Base-by-base conservation (phyloP, 192 early-diverging fungal genomes). In the Coemansia sp. region DNA sequence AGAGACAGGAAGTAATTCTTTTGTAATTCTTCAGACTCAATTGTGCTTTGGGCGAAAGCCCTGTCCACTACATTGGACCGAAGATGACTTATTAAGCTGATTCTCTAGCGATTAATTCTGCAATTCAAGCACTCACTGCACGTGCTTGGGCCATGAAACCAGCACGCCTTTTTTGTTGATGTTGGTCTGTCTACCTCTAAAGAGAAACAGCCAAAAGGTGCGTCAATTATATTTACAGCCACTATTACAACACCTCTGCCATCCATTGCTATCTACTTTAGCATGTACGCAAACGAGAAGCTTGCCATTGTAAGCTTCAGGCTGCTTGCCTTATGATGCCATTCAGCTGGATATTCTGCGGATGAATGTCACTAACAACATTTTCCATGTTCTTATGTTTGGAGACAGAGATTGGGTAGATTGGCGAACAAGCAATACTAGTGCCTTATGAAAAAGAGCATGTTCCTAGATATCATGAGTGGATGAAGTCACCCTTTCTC, bases 401-500 rank as follows among this genome's bases (percentile, higher is more conserved):
- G 3, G n/a, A 4, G 7, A 2, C 27, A n/a, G 26, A 54, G 53
- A 30, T 31, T 14, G 27, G 52, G 22, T 82, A 89, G 87, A 73
- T 88, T 23, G 86, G 90, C 23, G 51, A 76, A 5, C 80, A 84
- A 56, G 82, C 80, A 0, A 64, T 89, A 12, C 87, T 98, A 2
- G 92, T 94, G 12, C 96, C 96, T 1, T 98, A 98, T 83, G 81
- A 83, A 49, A 69, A 68, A 16, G 87, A 89, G 52, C 96, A 98
- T 85, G 94, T 98, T 1, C 82, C 82, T 10, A 83, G 69, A 58
- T 98, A 98, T 71, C 95, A 98, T 74, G 88, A 89, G 58, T 98
- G 96, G 96, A 96, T 98, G 94, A 86, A 92, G 66, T 89, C 89
- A 8, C 88, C 92, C 3, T 93, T 86, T 74, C 81, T 98, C 23